Evolutionary conservation across 352 stramenopile genomes (phyloP).

Genomic region (Pythium oligandrum): DNA sequence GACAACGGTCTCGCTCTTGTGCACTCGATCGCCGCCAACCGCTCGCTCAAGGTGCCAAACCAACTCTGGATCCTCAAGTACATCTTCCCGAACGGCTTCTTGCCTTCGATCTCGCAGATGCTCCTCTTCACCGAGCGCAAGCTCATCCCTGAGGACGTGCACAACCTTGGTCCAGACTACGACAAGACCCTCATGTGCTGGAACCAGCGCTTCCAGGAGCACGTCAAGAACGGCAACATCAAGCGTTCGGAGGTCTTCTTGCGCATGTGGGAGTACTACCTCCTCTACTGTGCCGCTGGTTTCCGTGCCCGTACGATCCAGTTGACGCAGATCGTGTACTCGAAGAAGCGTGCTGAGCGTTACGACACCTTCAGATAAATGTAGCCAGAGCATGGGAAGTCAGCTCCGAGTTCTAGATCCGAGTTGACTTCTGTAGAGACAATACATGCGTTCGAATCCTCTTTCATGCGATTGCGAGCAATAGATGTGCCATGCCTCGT

Average conservation of each 20-base stretch:
- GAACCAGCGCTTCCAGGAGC: constrained; percentile 82
- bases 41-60: constrained; percentile 76
- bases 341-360: constrained; percentile 74
- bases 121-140: constrained; percentile 75
- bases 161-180: constrained; percentile 87
- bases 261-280: constrained; percentile 89
- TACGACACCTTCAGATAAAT: constrained; percentile 80
- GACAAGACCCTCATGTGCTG: constrained; percentile 89
- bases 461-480: no score
- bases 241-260: constrained; percentile 79
- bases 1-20: constrained; percentile 68
- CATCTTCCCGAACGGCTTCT: constrained; percentile 89
- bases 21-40: constrained; percentile 81
- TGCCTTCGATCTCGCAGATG: constrained; percentile 76
- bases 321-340: constrained; percentile 81
- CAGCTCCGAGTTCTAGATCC: no score
- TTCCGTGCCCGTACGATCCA: constrained; percentile 86
- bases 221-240: constrained; percentile 71
- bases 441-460: no score
- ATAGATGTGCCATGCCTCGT: no score
- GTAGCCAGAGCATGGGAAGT: no score
- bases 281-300: constrained; percentile 87
- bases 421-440: no score
- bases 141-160: constrained; percentile 74
- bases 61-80: constrained; percentile 89